Evolutionary conservation across 441 rosid species (phyloP), one percentile per base, ranked within the genome.

Genomic region (Pelargonium citronellum): DNA sequence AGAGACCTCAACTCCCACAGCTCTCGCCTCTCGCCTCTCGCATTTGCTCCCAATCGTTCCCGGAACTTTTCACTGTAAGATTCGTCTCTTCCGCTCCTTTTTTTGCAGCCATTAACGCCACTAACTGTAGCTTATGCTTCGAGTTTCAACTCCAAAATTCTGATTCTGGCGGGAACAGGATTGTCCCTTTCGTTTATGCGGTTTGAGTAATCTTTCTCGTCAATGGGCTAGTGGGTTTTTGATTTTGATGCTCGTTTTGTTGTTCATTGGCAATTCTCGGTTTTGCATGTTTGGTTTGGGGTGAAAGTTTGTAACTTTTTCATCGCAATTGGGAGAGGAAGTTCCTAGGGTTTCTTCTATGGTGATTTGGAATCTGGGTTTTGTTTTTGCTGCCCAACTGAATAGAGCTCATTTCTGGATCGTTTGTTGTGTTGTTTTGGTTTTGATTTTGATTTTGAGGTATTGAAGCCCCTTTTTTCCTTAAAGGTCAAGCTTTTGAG

Each of bases 141-240:
- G 62, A 55, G 24, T 43, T 17, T 55, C 22, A 55, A 55, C 62
- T 55, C 62, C 15, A 30, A 55, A 16, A 55, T 55, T 55, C 62
- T 20, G 24, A 17, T 55, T 55, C 62, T 55, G 62, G 62, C 62
- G 62, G 62, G 62, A 55, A 55, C 62, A 20, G 62, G 11, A 15
- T 9, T 55, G 24, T 55, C 17, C 7, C 11, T 16, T 15, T 17
- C 8, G 24, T 55, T 55, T 55, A 20, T 20, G 24, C 7, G 62
- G 17, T 55, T 55, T 55, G 24, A 55, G 22, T 6, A 1, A 15
- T 17, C 17, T 55, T 55, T 17, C 62, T 55, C 7, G 24, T 4
- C 62, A 55, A 55, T 43, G 46, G 46, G 46, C 11, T 43, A 7
- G 46, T 55, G 62, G 24, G 24, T 16, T 55, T 55, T 17, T 22